phyloP scores from a whole-genome alignment of 2,329 filamentous ascomycete genomes.

The Metarhizium guizhouense region DNA sequence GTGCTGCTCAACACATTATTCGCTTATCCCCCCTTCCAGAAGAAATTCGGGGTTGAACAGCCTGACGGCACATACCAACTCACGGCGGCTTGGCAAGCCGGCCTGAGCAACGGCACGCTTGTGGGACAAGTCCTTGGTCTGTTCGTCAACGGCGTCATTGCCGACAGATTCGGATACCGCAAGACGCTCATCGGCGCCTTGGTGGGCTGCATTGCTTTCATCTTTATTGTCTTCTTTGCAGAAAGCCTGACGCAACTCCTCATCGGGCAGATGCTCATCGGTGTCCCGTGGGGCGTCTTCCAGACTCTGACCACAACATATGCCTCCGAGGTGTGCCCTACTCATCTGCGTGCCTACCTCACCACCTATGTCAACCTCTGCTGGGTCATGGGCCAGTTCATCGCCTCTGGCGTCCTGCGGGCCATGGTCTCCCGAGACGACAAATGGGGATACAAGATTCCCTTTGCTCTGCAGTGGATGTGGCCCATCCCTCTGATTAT shows the following conservation, averaged over 20 bases:
- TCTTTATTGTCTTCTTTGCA: slow-evolving; percentile 41
- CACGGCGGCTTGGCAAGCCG: slow-evolving; percentile 42
- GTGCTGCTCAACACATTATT: slow-evolving; percentile 31
- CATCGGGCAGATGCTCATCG: slow-evolving; percentile 35
- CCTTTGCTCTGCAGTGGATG: slow-evolving; percentile 40
- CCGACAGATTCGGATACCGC: slow-evolving; percentile 37
- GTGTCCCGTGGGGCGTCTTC: slow-evolving; percentile 38
- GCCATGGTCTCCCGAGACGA: slow-evolving; percentile 27
- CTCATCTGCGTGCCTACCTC: slow-evolving; percentile 38
- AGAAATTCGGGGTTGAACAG: slow-evolving; percentile 27
- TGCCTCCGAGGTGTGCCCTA: slow-evolving; percentile 37
- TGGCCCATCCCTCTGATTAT: slow-evolving; percentile 37
- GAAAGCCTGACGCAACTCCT: slow-evolving; percentile 30
- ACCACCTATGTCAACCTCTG: slow-evolving; percentile 41
- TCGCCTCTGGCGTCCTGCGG: slow-evolving; percentile 33
- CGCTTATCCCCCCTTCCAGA: slow-evolving; percentile 28
- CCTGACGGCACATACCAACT: slow-evolving; percentile 34
- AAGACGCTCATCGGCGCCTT: slow-evolving; percentile 37
- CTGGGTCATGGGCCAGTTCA: slow-evolving; percentile 40
- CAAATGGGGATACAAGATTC: slow-evolving; percentile 37
- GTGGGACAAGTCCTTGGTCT: slow-evolving; percentile 42
- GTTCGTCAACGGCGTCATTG: slow-evolving; percentile 37
- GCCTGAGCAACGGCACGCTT: slow-evolving; percentile 36
- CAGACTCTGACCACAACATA: slow-evolving; percentile 39
- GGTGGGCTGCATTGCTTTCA: slow-evolving; percentile 28